Percentiles rank a stretch among this genome's conserved stretches.
phyloP scores from a whole-genome alignment of 306 rosid species.

The Trichosanthes cucumerina region DNA sequence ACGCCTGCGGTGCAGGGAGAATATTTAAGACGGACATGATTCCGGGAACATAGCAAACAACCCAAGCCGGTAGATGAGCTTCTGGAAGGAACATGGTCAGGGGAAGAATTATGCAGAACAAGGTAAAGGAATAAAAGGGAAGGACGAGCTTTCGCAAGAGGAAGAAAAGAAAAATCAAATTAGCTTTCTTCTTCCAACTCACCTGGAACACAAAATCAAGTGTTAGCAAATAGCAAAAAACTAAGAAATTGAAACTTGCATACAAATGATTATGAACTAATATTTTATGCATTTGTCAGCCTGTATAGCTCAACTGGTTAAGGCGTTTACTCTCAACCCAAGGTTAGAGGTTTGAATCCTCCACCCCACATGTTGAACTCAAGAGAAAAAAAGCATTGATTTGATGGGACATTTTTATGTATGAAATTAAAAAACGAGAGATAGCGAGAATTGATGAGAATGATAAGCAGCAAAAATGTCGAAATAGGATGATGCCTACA shows the following conservation, averaged over 20 bases:
- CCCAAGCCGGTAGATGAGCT: conserved; percentile 95
- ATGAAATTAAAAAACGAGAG: neutral
- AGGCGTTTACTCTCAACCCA: neutral
- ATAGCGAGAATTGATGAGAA: neutral
- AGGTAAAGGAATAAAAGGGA: conserved; percentile 94
- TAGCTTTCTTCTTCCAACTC: conserved; percentile 66
- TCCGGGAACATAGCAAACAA: conserved; percentile 93
- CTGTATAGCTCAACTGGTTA: neutral
- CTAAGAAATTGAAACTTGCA: neutral
- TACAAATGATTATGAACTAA: neutral
- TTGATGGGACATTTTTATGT: neutral
- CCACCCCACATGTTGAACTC: neutral
- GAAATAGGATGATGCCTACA: neutral
- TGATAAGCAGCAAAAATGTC: neutral
- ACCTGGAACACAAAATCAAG: conserved; percentile 40
- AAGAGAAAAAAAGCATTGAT: neutral
- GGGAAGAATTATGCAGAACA: conserved; percentile 97
- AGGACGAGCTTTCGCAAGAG: conserved; percentile 91
- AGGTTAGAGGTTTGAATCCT: neutral
- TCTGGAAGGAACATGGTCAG: conserved; percentile 97
- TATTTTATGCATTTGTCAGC: neutral
- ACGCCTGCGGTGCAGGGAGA: conserved; percentile 78
- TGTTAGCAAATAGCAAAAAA: neutral
- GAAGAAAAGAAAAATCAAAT: conserved; percentile 86
- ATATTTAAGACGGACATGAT: conserved; percentile 78